Evolutionary conservation across 2,329 filamentous ascomycete genomes (phyloP).

Genomic region (Hypomyces rosellus): DNA sequence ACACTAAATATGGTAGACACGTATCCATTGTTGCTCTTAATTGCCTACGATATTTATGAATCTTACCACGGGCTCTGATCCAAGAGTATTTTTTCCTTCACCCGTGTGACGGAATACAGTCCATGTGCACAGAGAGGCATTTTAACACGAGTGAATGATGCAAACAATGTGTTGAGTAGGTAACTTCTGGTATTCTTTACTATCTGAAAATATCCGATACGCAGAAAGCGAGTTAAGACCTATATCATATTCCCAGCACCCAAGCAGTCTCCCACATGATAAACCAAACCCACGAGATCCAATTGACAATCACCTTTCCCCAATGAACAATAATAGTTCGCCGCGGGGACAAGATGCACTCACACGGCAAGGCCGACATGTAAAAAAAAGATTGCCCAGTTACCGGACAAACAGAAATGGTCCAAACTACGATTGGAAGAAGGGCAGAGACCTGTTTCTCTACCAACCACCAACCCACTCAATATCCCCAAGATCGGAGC

Average conservation of each 20-base stretch:
- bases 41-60: too few relatives aligned
- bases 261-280: conserved; percentile 9
- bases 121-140: too few relatives aligned
- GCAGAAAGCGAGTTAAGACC: conserved; percentile 57
- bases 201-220: conserved; percentile 48
- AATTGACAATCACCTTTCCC: conserved; percentile 1
- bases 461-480: conserved; percentile 96
- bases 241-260: conserved; percentile 24
- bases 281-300: conserved; percentile 5
- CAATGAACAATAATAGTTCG: background rate
- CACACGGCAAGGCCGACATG: conserved; percentile 1
- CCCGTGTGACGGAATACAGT: too few relatives aligned
- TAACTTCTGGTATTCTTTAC: conserved; percentile 59
- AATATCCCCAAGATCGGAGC: conserved; percentile 66
- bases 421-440: conserved; percentile 57
- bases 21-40: too few relatives aligned
- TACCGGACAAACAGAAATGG: conserved; percentile 17
- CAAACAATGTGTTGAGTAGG: conserved; percentile 41
- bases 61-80: too few relatives aligned
- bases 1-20: too few relatives aligned
- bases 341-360: background rate
- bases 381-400: background rate
- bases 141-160: too few relatives aligned
- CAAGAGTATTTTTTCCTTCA: too few relatives aligned
- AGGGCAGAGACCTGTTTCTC: conserved; percentile 41